A percentile compares a stretch with the other conserved stretches of the same genome.
Conservation (phyloP, 768 basidiomycete genomes). For the Auriscalpium vulgare region DNA sequence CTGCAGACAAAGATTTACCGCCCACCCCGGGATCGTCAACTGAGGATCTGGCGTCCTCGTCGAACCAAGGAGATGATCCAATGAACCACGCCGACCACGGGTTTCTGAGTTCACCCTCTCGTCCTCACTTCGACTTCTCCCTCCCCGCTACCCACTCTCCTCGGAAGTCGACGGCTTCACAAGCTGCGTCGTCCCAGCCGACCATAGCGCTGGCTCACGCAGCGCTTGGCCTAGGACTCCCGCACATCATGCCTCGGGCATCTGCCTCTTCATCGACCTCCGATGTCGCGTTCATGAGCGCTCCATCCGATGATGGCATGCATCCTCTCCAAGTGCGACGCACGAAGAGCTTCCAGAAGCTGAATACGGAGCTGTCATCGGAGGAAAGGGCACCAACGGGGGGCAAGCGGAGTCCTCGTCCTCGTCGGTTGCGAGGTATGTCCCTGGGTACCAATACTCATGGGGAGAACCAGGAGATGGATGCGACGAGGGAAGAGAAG, state of each 20-base stretch:
- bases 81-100: constrained; percentile 1
- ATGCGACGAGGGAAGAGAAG: constrained; percentile 33
- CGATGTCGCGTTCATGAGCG: constrained; percentile 38
- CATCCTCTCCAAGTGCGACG: constrained; percentile 30
- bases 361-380: constrained; percentile 20
- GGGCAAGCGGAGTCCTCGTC: background rate
- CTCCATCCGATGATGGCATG: constrained; percentile 16
- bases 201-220: constrained; percentile 46
- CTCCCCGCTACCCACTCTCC: constrained; percentile 11
- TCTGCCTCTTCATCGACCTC: constrained; percentile 32
- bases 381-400: constrained; percentile 8
- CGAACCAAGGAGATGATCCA: background rate
- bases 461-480: constrained; percentile 33
- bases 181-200: constrained; percentile 18
- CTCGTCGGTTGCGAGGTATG: constrained; percentile 39
- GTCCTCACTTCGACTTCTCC: background rate
- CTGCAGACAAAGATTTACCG: constrained; percentile 25
- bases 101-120: background rate
- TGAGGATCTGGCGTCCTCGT: constrained; percentile 1
- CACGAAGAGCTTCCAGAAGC: constrained; percentile 45
- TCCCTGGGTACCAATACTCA: constrained; percentile 45
- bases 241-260: constrained; percentile 41
- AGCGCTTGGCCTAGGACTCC: constrained; percentile 48
- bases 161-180: background rate
- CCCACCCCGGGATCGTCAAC: constrained; percentile 22